These are phyloP conservation scores for Pulveroboletus sp. DNA, from an alignment of 768 basidiomycete genomes.

Conservation along the genomic window DNA sequence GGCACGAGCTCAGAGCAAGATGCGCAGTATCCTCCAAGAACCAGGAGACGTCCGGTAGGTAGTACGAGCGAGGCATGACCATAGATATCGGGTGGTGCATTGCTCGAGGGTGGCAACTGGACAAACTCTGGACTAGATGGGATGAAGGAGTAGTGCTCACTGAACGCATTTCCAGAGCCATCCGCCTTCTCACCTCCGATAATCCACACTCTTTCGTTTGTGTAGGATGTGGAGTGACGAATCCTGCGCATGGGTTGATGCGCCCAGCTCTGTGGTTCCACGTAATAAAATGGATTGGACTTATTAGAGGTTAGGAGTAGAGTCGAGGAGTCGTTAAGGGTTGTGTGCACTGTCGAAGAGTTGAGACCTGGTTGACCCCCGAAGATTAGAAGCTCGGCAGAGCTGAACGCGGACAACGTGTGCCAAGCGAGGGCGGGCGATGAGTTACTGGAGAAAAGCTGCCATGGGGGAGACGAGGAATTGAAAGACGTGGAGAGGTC, in stretches of 20 bases:
- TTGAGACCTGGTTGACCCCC: slow-evolving; percentile 71
- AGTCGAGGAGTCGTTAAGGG: slow-evolving; percentile 57
- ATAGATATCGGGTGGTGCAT: slow-evolving; percentile 61
- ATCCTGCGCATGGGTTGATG: slow-evolving; percentile 70
- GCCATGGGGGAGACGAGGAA: slow-evolving; percentile 64
- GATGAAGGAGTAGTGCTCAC: slow-evolving; percentile 62
- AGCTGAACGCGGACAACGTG: slow-evolving; percentile 62
- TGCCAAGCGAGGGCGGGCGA: slow-evolving; percentile 74
- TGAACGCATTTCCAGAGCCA: slow-evolving; percentile 59
- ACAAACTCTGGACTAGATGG: slow-evolving; percentile 48
- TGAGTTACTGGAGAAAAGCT: slow-evolving; percentile 46
- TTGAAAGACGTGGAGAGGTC: slow-evolving; percentile 57
- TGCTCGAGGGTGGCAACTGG: slow-evolving; percentile 42
- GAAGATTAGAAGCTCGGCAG: slow-evolving; percentile 54
- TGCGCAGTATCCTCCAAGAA: slow-evolving; percentile 68
- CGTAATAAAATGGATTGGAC: slow-evolving; percentile 40
- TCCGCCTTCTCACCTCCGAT: slow-evolving; percentile 82
- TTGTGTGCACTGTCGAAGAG: slow-evolving; percentile 46
- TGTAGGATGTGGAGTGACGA: slow-evolving; percentile 60
- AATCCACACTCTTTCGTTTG: slow-evolving; percentile 56
- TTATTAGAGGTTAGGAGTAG: slow-evolving; percentile 44
- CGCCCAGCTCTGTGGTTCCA: slow-evolving; percentile 51
- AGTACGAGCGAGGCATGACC: slow-evolving; percentile 74
- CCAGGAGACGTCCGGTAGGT: slow-evolving; percentile 60
- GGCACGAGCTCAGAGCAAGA: slow-evolving; percentile 46